Evolutionary conservation across 768 basidiomycete genomes (phyloP).

Genomic region (Calocera viscosa): DNA sequence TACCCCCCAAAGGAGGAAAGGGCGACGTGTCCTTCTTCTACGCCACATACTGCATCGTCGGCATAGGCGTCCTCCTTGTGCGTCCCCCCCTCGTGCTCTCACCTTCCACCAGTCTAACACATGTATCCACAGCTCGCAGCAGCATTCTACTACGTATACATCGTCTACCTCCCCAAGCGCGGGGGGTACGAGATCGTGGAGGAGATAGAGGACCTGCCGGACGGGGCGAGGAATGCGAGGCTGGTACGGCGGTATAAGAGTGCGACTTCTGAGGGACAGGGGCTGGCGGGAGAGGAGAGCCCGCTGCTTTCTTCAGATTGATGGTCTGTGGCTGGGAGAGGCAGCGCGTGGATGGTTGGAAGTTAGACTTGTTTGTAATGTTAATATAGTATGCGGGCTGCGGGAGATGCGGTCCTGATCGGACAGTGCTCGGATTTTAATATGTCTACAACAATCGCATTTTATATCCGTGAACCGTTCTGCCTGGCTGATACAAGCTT

Average conservation of each 20-base stretch:
- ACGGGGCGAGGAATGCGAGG: constrained; percentile 14
- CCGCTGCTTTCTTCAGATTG: no score
- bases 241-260: constrained; percentile 16
- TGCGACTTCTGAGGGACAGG: neutral
- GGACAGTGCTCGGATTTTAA: no score
- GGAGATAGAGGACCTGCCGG: constrained; percentile 16
- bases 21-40: constrained; percentile 27
- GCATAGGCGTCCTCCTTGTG: constrained; percentile 22
- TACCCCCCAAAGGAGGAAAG: constrained; percentile 23
- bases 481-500: no score
- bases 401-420: no score
- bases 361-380: no score
- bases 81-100: constrained; percentile 11
- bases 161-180: constrained; percentile 32
- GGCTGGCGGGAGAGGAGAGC: no score
- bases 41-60: constrained; percentile 25
- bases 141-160: constrained; percentile 32
- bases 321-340: neutral
- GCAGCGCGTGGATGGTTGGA: no score
- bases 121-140: constrained; percentile 17
- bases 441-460: no score
- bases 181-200: constrained; percentile 38
- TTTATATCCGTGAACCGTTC: no score
- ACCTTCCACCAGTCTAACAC: no score
- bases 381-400: no score